phyloP scores from a whole-genome alignment of 495 filamentous ascomycete genomes.

The Filosporella fistucella region DNA sequence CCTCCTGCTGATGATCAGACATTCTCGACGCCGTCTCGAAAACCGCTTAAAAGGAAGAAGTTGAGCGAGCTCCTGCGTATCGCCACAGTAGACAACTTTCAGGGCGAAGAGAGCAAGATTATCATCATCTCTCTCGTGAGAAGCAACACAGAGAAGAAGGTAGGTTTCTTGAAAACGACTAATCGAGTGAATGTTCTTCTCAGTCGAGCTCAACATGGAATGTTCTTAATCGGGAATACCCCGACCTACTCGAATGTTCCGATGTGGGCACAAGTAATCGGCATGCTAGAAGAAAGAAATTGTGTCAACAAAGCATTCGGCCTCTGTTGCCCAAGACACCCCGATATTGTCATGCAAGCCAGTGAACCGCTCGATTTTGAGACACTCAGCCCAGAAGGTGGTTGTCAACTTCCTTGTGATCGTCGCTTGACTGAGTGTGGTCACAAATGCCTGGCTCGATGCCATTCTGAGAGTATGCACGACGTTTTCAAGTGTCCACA shows the following conservation, averaged over 20 bases:
- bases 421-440: constrained; percentile 13
- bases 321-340: constrained; percentile 38
- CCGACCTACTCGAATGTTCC: constrained; percentile 7
- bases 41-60: constrained; percentile 39
- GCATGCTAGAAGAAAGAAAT: constrained; percentile 35
- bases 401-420: constrained; percentile 14
- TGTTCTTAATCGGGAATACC: constrained; percentile 81
- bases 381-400: constrained; percentile 20
- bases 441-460: constrained; percentile 11
- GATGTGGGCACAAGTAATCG: constrained; percentile 30
- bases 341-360: constrained; percentile 30
- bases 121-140: constrained; percentile 82
- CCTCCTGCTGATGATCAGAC: constrained; percentile 17
- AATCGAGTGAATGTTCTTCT: constrained; percentile 82
- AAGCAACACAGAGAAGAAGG: constrained; percentile 47
- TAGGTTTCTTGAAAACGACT: constrained; percentile 67
- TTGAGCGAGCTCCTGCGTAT: constrained; percentile 56
- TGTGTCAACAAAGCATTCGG: constrained; percentile 34
- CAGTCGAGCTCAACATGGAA: constrained; percentile 74
- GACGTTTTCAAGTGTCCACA: constrained; percentile 12
- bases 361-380: constrained; percentile 26
- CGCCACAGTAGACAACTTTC: constrained; percentile 58
- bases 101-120: constrained; percentile 88
- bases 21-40: neutral
- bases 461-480: constrained; percentile 21